Base-by-base conservation (phyloP, 345 rosid genomes). In the Pugionium cornutum region DNA sequence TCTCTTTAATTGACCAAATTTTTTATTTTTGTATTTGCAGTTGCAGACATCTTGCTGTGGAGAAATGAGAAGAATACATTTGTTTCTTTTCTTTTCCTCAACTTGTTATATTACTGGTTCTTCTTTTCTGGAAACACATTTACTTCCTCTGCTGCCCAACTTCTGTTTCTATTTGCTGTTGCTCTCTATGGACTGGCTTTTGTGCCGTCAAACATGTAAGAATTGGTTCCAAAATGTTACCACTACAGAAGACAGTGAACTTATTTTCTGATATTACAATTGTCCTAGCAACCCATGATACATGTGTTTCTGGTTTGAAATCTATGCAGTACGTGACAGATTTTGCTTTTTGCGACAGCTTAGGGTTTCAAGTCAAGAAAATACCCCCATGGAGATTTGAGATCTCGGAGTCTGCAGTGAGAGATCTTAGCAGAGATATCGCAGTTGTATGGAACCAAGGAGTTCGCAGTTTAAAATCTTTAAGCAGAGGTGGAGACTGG, bases 61-160 rank as follows among this genome's bases (percentile, higher is more conserved):
- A 88, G 94, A 82, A 87, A 92, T 70, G 88, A 88, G 84, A 92
- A 83, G 86, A 75, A 69, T 77, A 83, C 98, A 63, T 85, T 88
- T 49, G 52, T 80, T 4, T 88, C 72, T 76, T 88, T 89, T 58
- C 65, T 88, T 53, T 25, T 69, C 5, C 72, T 83, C 70, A 78
- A 71, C 76, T 18, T 83, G 67, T 57, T 83, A 66, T 89, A 82
- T 62, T 84, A 82, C 78, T 89, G 96, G 94, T 84, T 86, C 78
- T 82, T 86, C 64, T 86, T 88, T 34, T 75, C 83, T 67, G 97
- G 84, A 74, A 86, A 86, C 68, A 77, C 87, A 63, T 84, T 92
- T 35, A 68, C 78, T 72, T 82, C 98, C 35, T 88, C 92, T 61
- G 73, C 80, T 53, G 88, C 89, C 57, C 79, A 80, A 58, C 86